Evolutionary conservation across 2,329 filamentous ascomycete species (phyloP), one percentile per base, ranked within the genome.

Genomic region (Apiospora malaysiana): DNA sequence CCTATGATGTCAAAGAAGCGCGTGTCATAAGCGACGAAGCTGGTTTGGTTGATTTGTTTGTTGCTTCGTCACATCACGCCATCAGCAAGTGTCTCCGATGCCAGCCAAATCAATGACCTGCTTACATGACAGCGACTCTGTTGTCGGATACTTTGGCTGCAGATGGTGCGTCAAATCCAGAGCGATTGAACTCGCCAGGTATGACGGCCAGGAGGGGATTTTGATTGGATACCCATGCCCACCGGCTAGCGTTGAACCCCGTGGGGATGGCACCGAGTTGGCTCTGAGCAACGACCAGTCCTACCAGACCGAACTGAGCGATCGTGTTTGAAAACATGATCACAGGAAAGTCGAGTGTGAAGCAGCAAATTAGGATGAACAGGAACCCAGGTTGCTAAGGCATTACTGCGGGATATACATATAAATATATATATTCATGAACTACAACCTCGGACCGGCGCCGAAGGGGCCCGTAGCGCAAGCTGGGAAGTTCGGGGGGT

Each of bases 1-100:
- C 66, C 66, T n/a, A 67, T 67, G 7, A 67, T 67, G 42, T 67
- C 66, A 27, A 67, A 67, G 66, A 67, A 67, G 14, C 66, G 66
- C 46, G 66, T 4, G 16, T 67, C 66, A 32, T 46, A 67, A 7
- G 66, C 66, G 14, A 67, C 66, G 14, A 67, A 67, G 42, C 6
- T 67, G 7, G 66, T 67, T 46, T 67, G 66, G 66, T 67, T 67
- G 12, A 47, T 67, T 10, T 45, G 42, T 23, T 67, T 23, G 66
- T 67, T 67, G 42, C 42, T 67, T 23, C 7, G 32, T 2, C 10
- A 42, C 4, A 47, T 2, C 9, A 42, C 4, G 21, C 16, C 16
- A 16, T 45, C 6, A n/a, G 66, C 1, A 32, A 21, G 27, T 27
- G 2, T 10, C 7, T 4, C 32, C 4, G 3, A 6, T 27, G 21